Base-by-base conservation (phyloP, 805 yeast species). In the Yarrowia divulgata region DNA sequence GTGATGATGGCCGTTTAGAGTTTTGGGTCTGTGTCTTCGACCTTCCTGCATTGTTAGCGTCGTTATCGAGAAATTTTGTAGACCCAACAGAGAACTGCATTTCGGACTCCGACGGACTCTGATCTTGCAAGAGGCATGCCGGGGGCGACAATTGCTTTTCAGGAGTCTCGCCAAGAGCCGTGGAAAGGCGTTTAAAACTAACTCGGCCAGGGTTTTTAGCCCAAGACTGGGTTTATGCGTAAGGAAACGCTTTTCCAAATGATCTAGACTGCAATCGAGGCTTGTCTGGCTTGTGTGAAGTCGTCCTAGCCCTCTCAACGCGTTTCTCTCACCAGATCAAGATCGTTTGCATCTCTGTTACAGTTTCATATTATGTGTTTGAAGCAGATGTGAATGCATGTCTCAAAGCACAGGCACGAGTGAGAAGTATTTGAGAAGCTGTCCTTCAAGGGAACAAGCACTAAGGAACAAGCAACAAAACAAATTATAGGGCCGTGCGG, bases 61-160 rank as follows among this genome's bases (percentile, higher is more conserved):
- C 29, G n/a, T 14, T 42, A 46, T 13, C 50, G 34, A 46, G 50
- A 23, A 46, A 46, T 12, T 18, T 14, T n/a, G 23, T 19, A 23
- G 3, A 23, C 29, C 29, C 29, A 23, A 23, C 29, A 23, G 29
- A 23, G 29, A 23, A 23, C 29, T 23, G 57, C 16, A 40, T 8
- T 49, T 50, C 57, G 57, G 57, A 52, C 58, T 35, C 58, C 42
- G 58, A 52, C 43, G 9, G 42, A 35, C 42, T 35, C 32, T 43
- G 35, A 16, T 5, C 14, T 29, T 13, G 32, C 52, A 14, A 48
- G 52, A 49, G 37, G 18, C 37, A n/a, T 16, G 18, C 18, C 18
- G 14, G 19, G 54, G 39, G 29, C 37, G 12, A 32, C 39, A 29
- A 14, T 29, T 48, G 46, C 18, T 18, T 23, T 19, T 32, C 39